phyloP scores from a whole-genome alignment of 352 stramenopile species.

The Achlya hypogyna region DNA sequence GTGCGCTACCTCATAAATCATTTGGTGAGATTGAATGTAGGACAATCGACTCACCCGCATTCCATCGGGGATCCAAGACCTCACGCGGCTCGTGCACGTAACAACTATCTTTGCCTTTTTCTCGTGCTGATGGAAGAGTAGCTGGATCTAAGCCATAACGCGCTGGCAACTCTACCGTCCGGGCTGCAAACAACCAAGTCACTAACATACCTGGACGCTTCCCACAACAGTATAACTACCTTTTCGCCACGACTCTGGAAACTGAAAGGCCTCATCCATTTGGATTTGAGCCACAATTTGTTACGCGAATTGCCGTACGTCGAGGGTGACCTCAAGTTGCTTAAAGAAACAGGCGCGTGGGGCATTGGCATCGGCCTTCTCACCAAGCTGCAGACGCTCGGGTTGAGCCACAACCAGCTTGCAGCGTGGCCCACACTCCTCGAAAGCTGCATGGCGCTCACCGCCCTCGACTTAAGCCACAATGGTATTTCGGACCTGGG shows the following conservation, averaged over 20 bases:
- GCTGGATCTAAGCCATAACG: constrained; percentile 51
- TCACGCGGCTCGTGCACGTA: constrained; percentile 36
- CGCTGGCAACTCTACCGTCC: constrained; percentile 44
- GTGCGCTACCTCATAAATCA: neutral
- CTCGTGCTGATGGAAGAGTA: neutral
- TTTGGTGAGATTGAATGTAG: neutral
- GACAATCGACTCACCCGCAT: constrained; percentile 47
- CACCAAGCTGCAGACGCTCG: constrained; percentile 29
- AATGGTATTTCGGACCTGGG: constrained; percentile 35
- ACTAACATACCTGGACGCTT: constrained; percentile 35
- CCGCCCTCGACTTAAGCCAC: constrained; percentile 36
- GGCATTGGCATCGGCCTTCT: constrained; percentile 54
- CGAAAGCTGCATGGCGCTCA: constrained; percentile 10
- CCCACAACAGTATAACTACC: constrained; percentile 43
- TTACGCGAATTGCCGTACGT: constrained; percentile 48
- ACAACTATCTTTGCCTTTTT: neutral
- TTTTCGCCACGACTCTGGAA: constrained; percentile 69
- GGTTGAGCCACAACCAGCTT: constrained; percentile 50
- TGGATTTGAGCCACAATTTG: constrained; percentile 48
- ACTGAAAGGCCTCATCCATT: constrained; percentile 30
- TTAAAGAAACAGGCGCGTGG: constrained; percentile 64
- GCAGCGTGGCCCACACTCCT: neutral
- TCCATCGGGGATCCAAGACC: constrained; percentile 63
- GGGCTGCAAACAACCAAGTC: constrained; percentile 54
- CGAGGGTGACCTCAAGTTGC: constrained; percentile 54